Evolutionary conservation across 768 basidiomycete genomes (phyloP).

Genomic region (Tylopilus felleus): DNA sequence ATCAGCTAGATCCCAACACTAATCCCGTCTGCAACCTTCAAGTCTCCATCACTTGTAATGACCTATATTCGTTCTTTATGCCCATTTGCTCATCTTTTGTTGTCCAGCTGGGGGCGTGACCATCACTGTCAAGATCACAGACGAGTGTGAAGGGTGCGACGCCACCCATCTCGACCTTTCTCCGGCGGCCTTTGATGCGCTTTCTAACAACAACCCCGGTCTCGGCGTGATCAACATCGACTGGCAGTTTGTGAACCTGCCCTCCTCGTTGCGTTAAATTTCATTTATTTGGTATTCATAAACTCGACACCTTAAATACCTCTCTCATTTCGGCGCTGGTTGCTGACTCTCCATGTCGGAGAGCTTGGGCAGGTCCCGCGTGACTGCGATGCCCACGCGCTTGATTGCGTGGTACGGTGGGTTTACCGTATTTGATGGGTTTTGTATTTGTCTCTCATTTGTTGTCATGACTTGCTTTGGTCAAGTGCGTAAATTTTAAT

Average conservation of each 20-base stretch:
- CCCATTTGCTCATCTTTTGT: constrained; percentile 9
- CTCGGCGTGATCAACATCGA: constrained; percentile 53
- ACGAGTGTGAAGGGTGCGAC: constrained; percentile 60
- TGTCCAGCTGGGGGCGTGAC: constrained; percentile 48
- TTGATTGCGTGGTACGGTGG: constrained; percentile 22
- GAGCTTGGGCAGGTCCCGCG: constrained; percentile 23
- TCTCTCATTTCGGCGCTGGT: constrained; percentile 9
- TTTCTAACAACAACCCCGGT: too few species aligned
- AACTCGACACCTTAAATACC: constrained; percentile 8
- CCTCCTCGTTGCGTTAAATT: neutral
- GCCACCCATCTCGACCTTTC: constrained; percentile 60
- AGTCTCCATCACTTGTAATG: constrained; percentile 48
- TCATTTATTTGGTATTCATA: constrained; percentile 29
- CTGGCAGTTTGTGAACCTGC: constrained; percentile 47
- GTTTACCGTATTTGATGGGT: constrained; percentile 31
- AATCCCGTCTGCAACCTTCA: constrained; percentile 68
- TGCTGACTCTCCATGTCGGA: constrained; percentile 26
- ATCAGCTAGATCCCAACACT: constrained; percentile 60
- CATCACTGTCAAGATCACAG: constrained; percentile 49
- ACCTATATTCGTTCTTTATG: neutral
- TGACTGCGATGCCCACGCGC: constrained; percentile 17
- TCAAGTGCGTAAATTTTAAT: constrained; percentile 27
- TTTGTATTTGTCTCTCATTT: constrained; percentile 1
- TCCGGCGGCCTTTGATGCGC: constrained; percentile 47
- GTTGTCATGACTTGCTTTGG: constrained; percentile 32